These are phyloP conservation scores for Ceriops decandra DNA, from an alignment of 345 rosid species.

Conservation along the genomic window DNA sequence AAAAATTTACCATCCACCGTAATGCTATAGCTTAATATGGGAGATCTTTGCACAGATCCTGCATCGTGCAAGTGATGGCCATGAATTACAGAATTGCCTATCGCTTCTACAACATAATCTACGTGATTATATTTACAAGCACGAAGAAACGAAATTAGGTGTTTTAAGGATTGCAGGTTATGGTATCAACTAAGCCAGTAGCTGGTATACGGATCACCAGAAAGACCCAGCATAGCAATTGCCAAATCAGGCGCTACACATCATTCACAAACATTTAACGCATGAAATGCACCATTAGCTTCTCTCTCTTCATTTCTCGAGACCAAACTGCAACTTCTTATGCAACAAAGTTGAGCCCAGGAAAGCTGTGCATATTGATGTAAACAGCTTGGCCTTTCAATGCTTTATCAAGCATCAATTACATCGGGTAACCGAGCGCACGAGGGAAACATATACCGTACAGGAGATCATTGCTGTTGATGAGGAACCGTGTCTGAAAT, in stretches of 20 bases:
- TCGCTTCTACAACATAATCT: not conserved
- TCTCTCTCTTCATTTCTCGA: not conserved
- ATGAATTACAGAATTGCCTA: not conserved
- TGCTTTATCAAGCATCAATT: slow-evolving; percentile 8
- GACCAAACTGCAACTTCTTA: not conserved
- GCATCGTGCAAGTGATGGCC: not conserved
- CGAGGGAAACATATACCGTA: not conserved
- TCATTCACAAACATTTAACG: not conserved
- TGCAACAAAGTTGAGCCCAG: not conserved
- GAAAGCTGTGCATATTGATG: not conserved
- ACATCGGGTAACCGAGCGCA: slow-evolving; percentile 1
- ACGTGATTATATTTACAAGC: not conserved
- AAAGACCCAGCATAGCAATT: not conserved
- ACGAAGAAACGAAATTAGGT: no score
- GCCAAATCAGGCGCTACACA: not conserved
- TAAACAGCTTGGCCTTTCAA: slow-evolving; percentile 2
- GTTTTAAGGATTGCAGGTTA: no score
- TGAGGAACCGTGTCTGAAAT: slow-evolving; percentile 1
- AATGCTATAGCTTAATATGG: not conserved
- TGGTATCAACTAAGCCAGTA: no score
- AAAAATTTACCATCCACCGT: not conserved
- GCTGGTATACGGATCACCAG: not conserved
- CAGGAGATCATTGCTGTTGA: not conserved
- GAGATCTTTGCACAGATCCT: not conserved
- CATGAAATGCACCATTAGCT: not conserved